These are phyloP conservation scores for Metroxylon sagu DNA, from an alignment of 176 grass and related monocot species.

Conservation along the genomic window DNA sequence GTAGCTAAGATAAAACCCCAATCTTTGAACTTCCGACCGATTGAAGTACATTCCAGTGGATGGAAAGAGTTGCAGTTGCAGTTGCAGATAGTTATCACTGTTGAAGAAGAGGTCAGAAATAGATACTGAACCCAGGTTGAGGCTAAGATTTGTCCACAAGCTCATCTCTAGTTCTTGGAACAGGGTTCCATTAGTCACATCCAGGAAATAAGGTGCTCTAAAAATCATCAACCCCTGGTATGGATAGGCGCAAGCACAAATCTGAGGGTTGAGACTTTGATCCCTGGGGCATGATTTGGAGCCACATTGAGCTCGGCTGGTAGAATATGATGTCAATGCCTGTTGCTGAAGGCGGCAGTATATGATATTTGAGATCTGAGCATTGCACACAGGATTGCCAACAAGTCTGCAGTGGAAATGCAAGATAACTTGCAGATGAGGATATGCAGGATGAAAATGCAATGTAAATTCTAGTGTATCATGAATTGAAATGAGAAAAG, in stretches of 20 bases:
- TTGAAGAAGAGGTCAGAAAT: slow-evolving; percentile 43
- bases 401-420: slow-evolving; percentile 32
- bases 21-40: slow-evolving; percentile 23
- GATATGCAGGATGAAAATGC: too few relatives aligned
- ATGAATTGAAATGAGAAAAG: background rate
- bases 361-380: slow-evolving; percentile 7
- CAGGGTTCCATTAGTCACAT: slow-evolving; percentile 18
- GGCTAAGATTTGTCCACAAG: slow-evolving; percentile 30
- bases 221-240: slow-evolving; percentile 50
- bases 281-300: slow-evolving; percentile 28
- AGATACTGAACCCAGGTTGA: slow-evolving; percentile 33
- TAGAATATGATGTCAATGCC: slow-evolving; percentile 25
- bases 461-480: too few relatives aligned
- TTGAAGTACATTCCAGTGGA: slow-evolving; percentile 33
- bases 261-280: slow-evolving; percentile 48
- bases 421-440: too few relatives aligned
- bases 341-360: slow-evolving; percentile 41
- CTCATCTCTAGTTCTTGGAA: slow-evolving; percentile 48
- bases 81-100: slow-evolving; percentile 35
- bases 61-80: slow-evolving; percentile 56
- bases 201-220: slow-evolving; percentile 40
- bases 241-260: slow-evolving; percentile 51
- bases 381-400: slow-evolving; percentile 56
- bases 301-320: slow-evolving; percentile 37
- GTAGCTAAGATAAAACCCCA: slow-evolving; percentile 47